These are phyloP conservation scores for Astraeus odoratus DNA, from an alignment of 768 basidiomycete genomes.

Conservation along the genomic window DNA sequence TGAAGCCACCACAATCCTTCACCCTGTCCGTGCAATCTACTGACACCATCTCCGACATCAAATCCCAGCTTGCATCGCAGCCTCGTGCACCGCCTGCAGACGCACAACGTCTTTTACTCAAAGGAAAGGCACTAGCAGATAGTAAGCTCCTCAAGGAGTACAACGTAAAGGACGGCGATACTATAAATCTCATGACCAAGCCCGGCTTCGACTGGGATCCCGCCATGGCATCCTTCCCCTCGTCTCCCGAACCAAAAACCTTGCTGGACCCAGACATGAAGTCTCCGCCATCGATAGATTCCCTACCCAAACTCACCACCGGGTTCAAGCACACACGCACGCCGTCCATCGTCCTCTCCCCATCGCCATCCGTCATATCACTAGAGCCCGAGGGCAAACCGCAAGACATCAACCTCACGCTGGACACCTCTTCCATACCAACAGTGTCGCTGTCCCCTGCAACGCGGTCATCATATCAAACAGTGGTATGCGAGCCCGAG, in stretches of 20 bases:
- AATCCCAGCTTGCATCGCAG: conserved; percentile 62
- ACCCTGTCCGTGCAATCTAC: conserved; percentile 66
- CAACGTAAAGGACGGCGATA: conserved; percentile 70
- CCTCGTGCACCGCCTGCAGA: conserved; percentile 70
- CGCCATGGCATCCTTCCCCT: conserved; percentile 27
- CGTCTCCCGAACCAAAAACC: conserved; percentile 4
- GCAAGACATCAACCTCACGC: conserved; percentile 59
- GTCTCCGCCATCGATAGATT: conserved; percentile 12
- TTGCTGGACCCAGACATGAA: conserved; percentile 16
- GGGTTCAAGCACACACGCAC: conserved; percentile 52
- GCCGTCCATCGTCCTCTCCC: conserved; percentile 73
- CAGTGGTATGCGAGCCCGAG: conserved; percentile 62
- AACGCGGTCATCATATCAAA: conserved; percentile 23
- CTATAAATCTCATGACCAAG: conserved; percentile 83
- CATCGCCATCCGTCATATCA: conserved; percentile 53
- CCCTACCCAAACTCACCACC: conserved; percentile 22
- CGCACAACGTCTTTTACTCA: conserved; percentile 80
- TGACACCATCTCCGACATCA: conserved; percentile 80
- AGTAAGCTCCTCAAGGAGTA: conserved; percentile 88
- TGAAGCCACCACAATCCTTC: conserved; percentile 78
- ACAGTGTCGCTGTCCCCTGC: conserved; percentile 37
- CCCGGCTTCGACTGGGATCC: conserved; percentile 65
- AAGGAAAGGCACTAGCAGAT: conserved; percentile 92
- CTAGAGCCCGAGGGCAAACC: conserved; percentile 38
- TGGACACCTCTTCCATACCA: conserved; percentile 51